Evolutionary conservation across 2,329 filamentous ascomycete genomes (phyloP), one percentile per base, ranked within the genome.

Genomic region (Fusarium siculi): DNA sequence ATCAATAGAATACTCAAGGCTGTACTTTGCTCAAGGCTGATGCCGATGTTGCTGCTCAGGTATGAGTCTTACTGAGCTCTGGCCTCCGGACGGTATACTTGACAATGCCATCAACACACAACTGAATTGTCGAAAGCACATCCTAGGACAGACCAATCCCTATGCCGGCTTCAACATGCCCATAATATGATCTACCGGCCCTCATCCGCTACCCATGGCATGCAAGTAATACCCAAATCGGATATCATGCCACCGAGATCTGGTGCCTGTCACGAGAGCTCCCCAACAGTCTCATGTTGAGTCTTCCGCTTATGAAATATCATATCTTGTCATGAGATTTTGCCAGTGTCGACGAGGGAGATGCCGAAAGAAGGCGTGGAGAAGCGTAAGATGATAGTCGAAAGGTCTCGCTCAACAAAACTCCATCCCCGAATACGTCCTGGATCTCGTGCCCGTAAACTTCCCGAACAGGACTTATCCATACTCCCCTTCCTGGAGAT

Each of bases 211-310:
- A 54, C 36, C 50, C 25, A n/a, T 54, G 36, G 23, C 50, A 54
- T 42, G 50, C 50, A 56, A 36, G 57, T 39, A 34, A n/a, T 47
- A 40, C 57, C 43, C 23, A 50, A 55, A 44, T 49, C 42, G 49
- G 36, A 23, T 37, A 72, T 57, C 54, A 44, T 62, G 46, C 43
- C 44, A 65, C n/a, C 9, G 47, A 42, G 30, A 55, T 37, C 28
- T 40, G 47, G 40, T 25, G 55, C 54, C 47, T 63, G 23, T 70
- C 53, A 66, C 52, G 52, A 72, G 42, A 55, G 34, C 39, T 25
- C 62, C 42, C 34, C 28, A 46, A 58, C 37, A 60, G 50, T 42
- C 40, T 37, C 30, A 50, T 42, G 36, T 28, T 28, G n/a, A 34
- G 28, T 18, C n/a, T 46, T 64, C 21, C 25, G 42, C 21, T 50